These are phyloP conservation scores for Pyrus communis DNA, from an alignment of 306 rosid species.

Conservation along the genomic window DNA sequence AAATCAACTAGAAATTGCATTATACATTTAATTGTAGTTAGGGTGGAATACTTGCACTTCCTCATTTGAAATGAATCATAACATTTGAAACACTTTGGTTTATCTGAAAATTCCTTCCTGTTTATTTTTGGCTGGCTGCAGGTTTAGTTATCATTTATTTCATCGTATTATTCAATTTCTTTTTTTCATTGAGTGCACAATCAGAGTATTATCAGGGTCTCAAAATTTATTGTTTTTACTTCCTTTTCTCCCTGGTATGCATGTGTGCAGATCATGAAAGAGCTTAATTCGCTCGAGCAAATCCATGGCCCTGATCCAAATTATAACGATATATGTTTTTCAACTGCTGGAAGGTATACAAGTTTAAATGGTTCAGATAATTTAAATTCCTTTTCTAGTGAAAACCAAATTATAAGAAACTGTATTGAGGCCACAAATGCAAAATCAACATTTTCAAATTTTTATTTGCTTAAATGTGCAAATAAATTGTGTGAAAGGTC, in stretches of 20 bases:
- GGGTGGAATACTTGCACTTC: neutral
- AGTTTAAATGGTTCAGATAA: conserved; percentile 2
- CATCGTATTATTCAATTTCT: neutral
- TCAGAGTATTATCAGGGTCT: neutral
- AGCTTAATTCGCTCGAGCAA: conserved; percentile 48
- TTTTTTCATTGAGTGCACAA: neutral
- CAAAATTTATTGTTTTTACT: neutral
- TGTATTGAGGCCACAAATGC: neutral
- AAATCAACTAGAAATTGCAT: neutral
- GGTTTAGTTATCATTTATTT: neutral
- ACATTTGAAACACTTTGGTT: neutral
- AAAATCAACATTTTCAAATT: neutral
- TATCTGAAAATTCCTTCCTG: neutral
- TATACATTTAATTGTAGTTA: neutral
- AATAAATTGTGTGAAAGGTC: neutral
- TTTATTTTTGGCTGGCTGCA: neutral
- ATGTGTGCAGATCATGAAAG: conserved; percentile 56
- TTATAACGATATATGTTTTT: conserved; percentile 71
- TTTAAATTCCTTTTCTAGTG: conserved; percentile 5
- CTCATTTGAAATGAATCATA: neutral
- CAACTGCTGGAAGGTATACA: conserved; percentile 67
- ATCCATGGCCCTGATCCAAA: conserved; percentile 87
- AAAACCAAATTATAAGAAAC: neutral
- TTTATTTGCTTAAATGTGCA: neutral
- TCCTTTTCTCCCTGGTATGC: neutral